Evolutionary conservation across 345 rosid genomes (phyloP).

Genomic region (Mallotus nudiflorus): DNA sequence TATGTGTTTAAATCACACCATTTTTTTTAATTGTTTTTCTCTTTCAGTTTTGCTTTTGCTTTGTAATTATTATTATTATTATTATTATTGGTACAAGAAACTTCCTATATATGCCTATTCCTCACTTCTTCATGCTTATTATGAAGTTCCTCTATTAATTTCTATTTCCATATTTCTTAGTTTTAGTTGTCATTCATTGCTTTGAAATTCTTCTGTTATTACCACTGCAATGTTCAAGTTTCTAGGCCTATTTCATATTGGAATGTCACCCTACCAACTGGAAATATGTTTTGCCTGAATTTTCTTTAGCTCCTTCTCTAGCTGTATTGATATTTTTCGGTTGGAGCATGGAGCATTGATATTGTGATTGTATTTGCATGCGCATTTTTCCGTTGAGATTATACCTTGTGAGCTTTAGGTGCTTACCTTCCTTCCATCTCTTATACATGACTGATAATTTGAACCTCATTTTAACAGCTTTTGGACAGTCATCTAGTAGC

Average conservation of each 20-base stretch:
- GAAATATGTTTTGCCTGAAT: not conserved
- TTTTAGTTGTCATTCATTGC: not conserved
- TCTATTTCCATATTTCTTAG: not conserved
- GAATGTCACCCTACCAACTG: not conserved
- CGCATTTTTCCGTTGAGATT: too few species aligned
- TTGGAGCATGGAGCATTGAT: too few species aligned
- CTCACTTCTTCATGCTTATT: not conserved
- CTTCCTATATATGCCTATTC: not conserved
- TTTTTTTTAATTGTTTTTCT: slow-evolving; percentile 1
- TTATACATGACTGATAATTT: not conserved
- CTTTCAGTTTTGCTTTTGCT: too few species aligned
- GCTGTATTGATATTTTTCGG: too few species aligned
- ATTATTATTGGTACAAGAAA: not conserved
- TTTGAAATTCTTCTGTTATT: not conserved
- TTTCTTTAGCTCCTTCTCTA: not conserved
- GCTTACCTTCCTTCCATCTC: not conserved
- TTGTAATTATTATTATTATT: too few species aligned
- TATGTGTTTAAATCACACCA: slow-evolving; percentile 38
- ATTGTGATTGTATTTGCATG: slow-evolving; percentile 3
- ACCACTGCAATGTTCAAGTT: too few species aligned
- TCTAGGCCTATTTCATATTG: not conserved
- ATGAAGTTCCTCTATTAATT: not conserved
- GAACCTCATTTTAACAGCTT: slow-evolving; percentile 46
- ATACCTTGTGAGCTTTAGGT: too few species aligned
- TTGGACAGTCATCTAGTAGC: slow-evolving; percentile 71